Evolutionary conservation across 179 eudicot genomes (phyloP), one percentile per base, ranked within the genome.

Genomic region (Spinacia oleracea): DNA sequence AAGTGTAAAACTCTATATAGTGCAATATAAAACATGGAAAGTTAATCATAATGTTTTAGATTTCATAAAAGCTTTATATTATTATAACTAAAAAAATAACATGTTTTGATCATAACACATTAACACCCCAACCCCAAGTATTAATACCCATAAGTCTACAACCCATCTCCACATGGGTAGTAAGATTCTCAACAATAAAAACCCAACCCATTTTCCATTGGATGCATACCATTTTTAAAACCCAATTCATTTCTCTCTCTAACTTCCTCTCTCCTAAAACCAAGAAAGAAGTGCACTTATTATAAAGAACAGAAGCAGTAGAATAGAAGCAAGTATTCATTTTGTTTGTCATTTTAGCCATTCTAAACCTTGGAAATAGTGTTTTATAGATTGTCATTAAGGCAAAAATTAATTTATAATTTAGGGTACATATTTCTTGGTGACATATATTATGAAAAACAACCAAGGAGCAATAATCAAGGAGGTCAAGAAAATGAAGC

Each of bases 61-160:
- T 21, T 32, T 45, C 25, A 31, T 62, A 1, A 9, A 46, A n/a
- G 27, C 0, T 70, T 77, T 20, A 62, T 51, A 73, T 67, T 51
- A 73, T 67, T 74, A 77, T 9, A 18, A 55, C 8, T 66, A 32
- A 20, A 40, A 62, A 77, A 50, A n/a, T 18, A 77, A 48, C 83
- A 83, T 83, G 85, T 83, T 80, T 65, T 80, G 85, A 83, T 83
- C 85, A 80, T 56, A 83, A 51, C 79, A n/a, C n/a, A n/a, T n/a
- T n/a, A n/a, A n/a, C n/a, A n/a, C n/a, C n/a, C 72, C 83, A 56
- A 66, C 56, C 56, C 56, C 74, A 70, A 11, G 78, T 79, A 76
- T 80, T 83, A 80, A 83, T 79, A 71, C 34, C 74, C n/a, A n/a
- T n/a, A n/a, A n/a, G n/a, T n/a, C n/a, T 48, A 63, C 84, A 72